Evolutionary conservation across 257 asterid genomes (phyloP).

Genomic region (Handroanthus guayacan): DNA sequence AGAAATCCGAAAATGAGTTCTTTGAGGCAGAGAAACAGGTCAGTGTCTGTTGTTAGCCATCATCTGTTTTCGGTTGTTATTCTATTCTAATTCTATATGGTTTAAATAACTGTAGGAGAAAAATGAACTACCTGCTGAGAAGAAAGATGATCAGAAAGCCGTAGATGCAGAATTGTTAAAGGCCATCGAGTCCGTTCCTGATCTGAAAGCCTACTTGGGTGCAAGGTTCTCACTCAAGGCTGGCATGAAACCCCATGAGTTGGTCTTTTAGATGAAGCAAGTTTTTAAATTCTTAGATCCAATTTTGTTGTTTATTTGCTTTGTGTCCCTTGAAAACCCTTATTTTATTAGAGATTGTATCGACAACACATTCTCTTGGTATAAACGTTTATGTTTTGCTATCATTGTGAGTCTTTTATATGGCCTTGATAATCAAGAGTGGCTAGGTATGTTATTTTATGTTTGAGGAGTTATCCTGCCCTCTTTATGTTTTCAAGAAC

Average conservation of each 20-base stretch:
- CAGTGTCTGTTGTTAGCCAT: background rate
- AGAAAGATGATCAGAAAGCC: constrained; percentile 69
- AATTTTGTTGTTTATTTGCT: constrained; percentile 34
- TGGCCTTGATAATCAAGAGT: background rate
- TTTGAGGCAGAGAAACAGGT: constrained; percentile 64
- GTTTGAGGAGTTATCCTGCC: no score
- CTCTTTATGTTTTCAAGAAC: no score
- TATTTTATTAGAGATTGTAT: constrained; percentile 30
- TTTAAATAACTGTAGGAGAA: constrained; percentile 45
- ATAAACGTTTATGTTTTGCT: constrained; percentile 21
- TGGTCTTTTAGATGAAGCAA: constrained; percentile 50
- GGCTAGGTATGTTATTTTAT: no score
- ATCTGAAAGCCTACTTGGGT: constrained; percentile 63
- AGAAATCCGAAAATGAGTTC: constrained; percentile 64
- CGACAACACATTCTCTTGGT: constrained; percentile 29
- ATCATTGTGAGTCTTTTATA: background rate
- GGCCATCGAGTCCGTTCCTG: constrained; percentile 60
- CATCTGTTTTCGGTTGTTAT: background rate
- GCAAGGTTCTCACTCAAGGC: constrained; percentile 75
- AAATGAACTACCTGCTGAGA: constrained; percentile 51
- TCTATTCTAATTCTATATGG: background rate
- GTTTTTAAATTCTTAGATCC: background rate
- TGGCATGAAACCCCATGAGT: constrained; percentile 77
- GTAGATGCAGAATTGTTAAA: constrained; percentile 59
- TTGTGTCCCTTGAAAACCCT: background rate